These are phyloP conservation scores for Daldinia vernicosa DNA, from an alignment of 495 filamentous ascomycete species.

Conservation along the genomic window DNA sequence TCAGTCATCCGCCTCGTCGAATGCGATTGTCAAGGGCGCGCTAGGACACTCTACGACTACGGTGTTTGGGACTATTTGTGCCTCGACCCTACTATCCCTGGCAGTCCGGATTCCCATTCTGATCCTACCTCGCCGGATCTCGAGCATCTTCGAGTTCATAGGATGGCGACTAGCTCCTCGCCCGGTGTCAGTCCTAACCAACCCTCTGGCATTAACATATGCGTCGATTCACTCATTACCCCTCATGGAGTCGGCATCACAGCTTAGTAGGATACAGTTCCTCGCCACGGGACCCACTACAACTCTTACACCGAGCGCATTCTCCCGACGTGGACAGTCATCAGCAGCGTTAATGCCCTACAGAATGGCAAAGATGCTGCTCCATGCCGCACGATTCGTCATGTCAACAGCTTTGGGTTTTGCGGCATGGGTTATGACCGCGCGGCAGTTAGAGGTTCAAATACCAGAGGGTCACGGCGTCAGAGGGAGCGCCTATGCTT, in stretches of 20 bases:
- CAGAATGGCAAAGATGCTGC: conserved; percentile 86
- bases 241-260: conserved; percentile 75
- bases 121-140: conserved; percentile 76
- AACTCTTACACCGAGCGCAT: conserved; percentile 66
- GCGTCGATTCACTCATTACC: conserved; percentile 92
- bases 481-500: conserved; percentile 91
- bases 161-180: conserved; percentile 68
- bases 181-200: conserved; percentile 82
- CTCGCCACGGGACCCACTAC: conserved; percentile 69
- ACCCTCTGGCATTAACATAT: conserved; percentile 91
- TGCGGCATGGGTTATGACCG: conserved; percentile 96
- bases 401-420: conserved; percentile 90
- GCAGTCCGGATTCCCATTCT: conserved; percentile 86
- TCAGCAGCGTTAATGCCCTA: conserved; percentile 69
- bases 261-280: conserved; percentile 79
- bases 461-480: conserved; percentile 60
- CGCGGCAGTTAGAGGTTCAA: conserved; percentile 69
- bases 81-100: conserved; percentile 81
- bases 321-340: conserved; percentile 58
- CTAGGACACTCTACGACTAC: conserved; percentile 80
- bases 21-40: conserved; percentile 83
- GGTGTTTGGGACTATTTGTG: conserved; percentile 91
- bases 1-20: conserved; percentile 76
- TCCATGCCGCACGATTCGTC: conserved; percentile 88
- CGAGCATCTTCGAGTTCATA: conserved; percentile 46